Percentiles rank a stretch among this genome's conserved stretches.
phyloP scores from a whole-genome alignment of 2,329 filamentous ascomycete genomes.

The Neopestalotiopsis sp. region DNA sequence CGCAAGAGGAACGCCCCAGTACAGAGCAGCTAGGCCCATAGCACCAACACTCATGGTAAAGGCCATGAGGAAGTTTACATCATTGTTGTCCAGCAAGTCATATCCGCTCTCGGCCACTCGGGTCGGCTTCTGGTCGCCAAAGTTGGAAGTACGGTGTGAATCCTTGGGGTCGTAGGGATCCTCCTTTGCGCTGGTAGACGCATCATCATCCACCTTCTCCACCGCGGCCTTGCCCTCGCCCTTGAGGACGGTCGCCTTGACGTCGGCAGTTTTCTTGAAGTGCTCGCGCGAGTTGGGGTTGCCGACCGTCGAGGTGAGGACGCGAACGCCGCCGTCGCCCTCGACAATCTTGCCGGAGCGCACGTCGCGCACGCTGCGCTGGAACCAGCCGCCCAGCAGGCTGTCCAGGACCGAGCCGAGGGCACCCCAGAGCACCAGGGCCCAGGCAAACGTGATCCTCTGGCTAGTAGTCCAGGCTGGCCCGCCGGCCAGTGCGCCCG shows the following conservation, averaged over 20 bases:
- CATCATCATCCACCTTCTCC: conserved; percentile 35
- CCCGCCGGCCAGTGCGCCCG: conserved; percentile 46
- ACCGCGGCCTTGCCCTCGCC: conserved; percentile 52
- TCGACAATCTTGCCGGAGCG: conserved; percentile 88
- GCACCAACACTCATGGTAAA: conserved; percentile 78
- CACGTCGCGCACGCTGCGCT: conserved; percentile 85
- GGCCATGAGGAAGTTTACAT: conserved; percentile 94
- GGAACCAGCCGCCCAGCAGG: conserved; percentile 81
- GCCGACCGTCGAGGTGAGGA: conserved; percentile 49
- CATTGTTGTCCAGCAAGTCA: conserved; percentile 91
- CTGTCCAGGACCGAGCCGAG: conserved; percentile 87
- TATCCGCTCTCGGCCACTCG: conserved; percentile 68
- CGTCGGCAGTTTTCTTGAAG: conserved; percentile 41
- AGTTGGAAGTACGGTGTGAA: conserved; percentile 57
- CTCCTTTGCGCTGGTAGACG: conserved; percentile 40
- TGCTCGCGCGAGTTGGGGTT: conserved; percentile 31
- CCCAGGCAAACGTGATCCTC: conserved; percentile 54
- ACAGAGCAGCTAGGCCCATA: conserved; percentile 69
- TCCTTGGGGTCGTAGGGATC: conserved; percentile 55
- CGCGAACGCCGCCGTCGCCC: conserved; percentile 74
- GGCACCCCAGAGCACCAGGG: conserved; percentile 74
- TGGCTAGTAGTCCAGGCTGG: conserved; percentile 54
- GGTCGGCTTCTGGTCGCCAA: conserved; percentile 63
- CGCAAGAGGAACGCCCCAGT: conserved; percentile 61
- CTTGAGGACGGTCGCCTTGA: conserved; percentile 47